Conservation (phyloP, 768 basidiomycete genomes). For the Suillus hirtellus region DNA sequence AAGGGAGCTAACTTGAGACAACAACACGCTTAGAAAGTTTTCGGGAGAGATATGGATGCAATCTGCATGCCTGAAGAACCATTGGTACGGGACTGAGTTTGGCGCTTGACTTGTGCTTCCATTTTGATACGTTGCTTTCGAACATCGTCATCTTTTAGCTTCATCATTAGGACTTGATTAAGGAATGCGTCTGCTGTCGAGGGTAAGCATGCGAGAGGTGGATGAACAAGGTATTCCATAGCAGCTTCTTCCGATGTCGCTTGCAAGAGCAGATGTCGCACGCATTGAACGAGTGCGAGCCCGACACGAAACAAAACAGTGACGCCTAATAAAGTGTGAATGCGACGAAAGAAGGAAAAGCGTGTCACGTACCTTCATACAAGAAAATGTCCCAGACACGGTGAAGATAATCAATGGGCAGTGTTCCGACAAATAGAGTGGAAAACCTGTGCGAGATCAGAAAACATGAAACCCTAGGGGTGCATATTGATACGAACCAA, state of each 20-base stretch:
- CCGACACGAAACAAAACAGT: constrained; percentile 75
- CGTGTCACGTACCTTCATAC: constrained; percentile 60
- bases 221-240: constrained; percentile 49
- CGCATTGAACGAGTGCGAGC: constrained; percentile 60
- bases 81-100: constrained; percentile 42
- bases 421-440: constrained; percentile 63
- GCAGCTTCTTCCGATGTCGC: constrained; percentile 46
- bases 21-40: constrained; percentile 5
- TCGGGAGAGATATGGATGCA: constrained; percentile 31
- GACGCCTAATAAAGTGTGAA: constrained; percentile 47
- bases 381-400: constrained; percentile 85
- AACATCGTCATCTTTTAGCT: constrained; percentile 78
- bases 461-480: background rate
- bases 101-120: constrained; percentile 70
- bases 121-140: constrained; percentile 75
- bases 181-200: constrained; percentile 62
- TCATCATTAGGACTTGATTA: constrained; percentile 59
- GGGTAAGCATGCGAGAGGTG: constrained; percentile 55
- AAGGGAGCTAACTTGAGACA: background rate
- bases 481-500: constrained; percentile 49
- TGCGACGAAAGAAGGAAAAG: background rate
- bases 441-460: constrained; percentile 56
- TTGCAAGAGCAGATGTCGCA: constrained; percentile 60
- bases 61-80: constrained; percentile 29
- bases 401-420: constrained; percentile 65